phyloP scores from a whole-genome alignment of 2,329 filamentous ascomycete species.

The Colletotrichum endophyticum region DNA sequence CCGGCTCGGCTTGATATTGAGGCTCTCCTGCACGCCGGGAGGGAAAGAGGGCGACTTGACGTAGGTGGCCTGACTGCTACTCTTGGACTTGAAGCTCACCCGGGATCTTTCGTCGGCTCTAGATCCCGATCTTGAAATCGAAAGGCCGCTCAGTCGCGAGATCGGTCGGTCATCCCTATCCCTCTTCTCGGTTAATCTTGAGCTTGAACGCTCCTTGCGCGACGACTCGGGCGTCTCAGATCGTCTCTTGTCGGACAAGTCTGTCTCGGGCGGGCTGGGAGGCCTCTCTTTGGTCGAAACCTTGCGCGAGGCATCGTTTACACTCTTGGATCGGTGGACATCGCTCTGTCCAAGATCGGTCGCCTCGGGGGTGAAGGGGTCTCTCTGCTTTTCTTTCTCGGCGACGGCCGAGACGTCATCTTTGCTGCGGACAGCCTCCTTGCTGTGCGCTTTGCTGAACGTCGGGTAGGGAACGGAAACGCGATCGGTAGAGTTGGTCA shows the following conservation, averaged over 20 bases:
- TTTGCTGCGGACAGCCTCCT: slow-evolving; percentile 75
- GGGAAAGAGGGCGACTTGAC: slow-evolving; percentile 41
- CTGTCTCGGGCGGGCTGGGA: slow-evolving; percentile 70
- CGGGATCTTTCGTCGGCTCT: slow-evolving; percentile 56
- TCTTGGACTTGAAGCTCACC: slow-evolving; percentile 58
- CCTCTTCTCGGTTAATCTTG: slow-evolving; percentile 40
- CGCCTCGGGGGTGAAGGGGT: slow-evolving; percentile 71
- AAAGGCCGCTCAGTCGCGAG: slow-evolving; percentile 49
- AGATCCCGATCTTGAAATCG: slow-evolving; percentile 49
- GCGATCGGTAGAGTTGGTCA: slow-evolving; percentile 43
- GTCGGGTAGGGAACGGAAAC: slow-evolving; percentile 74
- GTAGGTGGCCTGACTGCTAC: slow-evolving; percentile 64
- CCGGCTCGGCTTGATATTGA: slow-evolving; percentile 24
- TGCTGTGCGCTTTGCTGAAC: slow-evolving; percentile 91
- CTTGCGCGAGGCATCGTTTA: slow-evolving; percentile 41
- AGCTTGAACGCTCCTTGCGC: slow-evolving; percentile 41
- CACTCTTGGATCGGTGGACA: slow-evolving; percentile 52
- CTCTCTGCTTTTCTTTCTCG: slow-evolving; percentile 29
- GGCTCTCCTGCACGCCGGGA: slow-evolving; percentile 26
- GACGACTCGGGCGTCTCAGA: slow-evolving; percentile 30
- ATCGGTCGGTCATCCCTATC: slow-evolving; percentile 40
- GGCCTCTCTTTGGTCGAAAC: slow-evolving; percentile 52
- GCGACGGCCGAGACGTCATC: slow-evolving; percentile 47
- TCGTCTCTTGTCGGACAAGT: slow-evolving; percentile 52
- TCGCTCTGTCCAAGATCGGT: slow-evolving; percentile 68